Percentiles rank a stretch among this genome's conserved stretches.
phyloP scores from a whole-genome alignment of 257 asterid species.

The Solanum piurae region DNA sequence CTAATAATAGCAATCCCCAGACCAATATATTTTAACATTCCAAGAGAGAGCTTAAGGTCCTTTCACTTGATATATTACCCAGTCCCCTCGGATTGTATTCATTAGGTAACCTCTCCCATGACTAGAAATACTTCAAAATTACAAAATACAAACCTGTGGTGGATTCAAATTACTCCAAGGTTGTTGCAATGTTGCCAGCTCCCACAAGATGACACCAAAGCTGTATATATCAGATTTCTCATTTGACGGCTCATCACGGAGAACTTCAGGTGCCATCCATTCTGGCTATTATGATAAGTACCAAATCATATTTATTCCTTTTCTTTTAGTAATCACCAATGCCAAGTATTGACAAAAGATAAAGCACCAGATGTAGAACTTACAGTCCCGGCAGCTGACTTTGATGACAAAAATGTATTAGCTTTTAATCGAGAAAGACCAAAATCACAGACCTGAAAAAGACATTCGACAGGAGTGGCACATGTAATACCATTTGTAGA shows the following conservation, averaged over 20 bases:
- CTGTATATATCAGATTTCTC: slow-evolving; percentile 94
- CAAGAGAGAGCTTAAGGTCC: not conserved
- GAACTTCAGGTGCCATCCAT: slow-evolving; percentile 99
- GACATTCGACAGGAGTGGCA: slow-evolving; percentile 10
- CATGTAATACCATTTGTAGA: not conserved
- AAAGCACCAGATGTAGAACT: slow-evolving; percentile 26
- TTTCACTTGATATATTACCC: not conserved
- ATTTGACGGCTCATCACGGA: slow-evolving; percentile 91
- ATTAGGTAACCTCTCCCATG: not conserved
- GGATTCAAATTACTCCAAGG: slow-evolving; percentile 87
- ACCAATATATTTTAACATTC: not conserved
- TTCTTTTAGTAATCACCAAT: not conserved
- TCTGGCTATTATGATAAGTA: slow-evolving; percentile 55
- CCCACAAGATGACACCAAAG: slow-evolving; percentile 95
- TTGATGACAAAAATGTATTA: slow-evolving; percentile 87
- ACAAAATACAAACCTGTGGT: slow-evolving; percentile 65
- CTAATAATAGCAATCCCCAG: not conserved
- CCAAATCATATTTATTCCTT: not conserved
- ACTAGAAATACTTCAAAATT: not conserved
- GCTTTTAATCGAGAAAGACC: slow-evolving; percentile 94
- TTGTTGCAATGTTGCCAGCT: slow-evolving; percentile 72
- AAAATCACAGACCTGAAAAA: slow-evolving; percentile 83
- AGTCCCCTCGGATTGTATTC: not conserved
- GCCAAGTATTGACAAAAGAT: not conserved
- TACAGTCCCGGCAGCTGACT: slow-evolving; percentile 98